Percentiles rank a stretch among this genome's conserved stretches.
These are phyloP conservation scores for Sclerotinia subarctica DNA, from an alignment of 2,329 filamentous ascomycete genomes.

Conservation along the genomic window DNA sequence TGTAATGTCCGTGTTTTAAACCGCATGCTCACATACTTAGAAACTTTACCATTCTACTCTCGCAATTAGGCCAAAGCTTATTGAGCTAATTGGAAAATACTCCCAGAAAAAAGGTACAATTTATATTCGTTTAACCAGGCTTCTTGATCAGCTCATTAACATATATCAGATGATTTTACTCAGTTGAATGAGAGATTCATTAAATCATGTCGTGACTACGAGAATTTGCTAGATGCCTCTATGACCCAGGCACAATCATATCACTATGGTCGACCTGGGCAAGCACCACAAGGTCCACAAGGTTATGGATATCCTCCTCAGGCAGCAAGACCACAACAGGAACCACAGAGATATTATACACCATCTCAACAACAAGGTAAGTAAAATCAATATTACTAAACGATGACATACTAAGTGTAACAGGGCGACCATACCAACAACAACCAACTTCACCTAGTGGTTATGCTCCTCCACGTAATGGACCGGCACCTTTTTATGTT, in stretches of 20 bases:
- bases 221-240: constrained; percentile 89
- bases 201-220: constrained; percentile 95
- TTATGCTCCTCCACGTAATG: constrained; percentile 53
- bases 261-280: constrained; percentile 59
- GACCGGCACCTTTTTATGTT: constrained; percentile 63
- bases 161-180: constrained; percentile 83
- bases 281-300: constrained; percentile 26
- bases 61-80: constrained; percentile 91
- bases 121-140: neutral
- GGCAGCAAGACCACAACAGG: constrained; percentile 47
- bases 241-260: constrained; percentile 90
- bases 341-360: constrained; percentile 67
- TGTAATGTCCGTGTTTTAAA: neutral
- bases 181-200: constrained; percentile 99
- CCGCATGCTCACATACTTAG: constrained; percentile 42
- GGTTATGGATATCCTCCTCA: constrained; percentile 42
- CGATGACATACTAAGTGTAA: neutral
- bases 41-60: constrained; percentile 89
- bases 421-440: constrained; percentile 45
- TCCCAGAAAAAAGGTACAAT: constrained; percentile 91
- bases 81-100: constrained; percentile 97
- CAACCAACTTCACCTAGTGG: constrained; percentile 52
- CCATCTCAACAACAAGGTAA: constrained; percentile 48
- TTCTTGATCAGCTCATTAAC: constrained; percentile 22
- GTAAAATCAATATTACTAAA: constrained; percentile 6